Conservation (phyloP, 2,329 filamentous ascomycete genomes). For the Alternaria brassicicola region DNA sequence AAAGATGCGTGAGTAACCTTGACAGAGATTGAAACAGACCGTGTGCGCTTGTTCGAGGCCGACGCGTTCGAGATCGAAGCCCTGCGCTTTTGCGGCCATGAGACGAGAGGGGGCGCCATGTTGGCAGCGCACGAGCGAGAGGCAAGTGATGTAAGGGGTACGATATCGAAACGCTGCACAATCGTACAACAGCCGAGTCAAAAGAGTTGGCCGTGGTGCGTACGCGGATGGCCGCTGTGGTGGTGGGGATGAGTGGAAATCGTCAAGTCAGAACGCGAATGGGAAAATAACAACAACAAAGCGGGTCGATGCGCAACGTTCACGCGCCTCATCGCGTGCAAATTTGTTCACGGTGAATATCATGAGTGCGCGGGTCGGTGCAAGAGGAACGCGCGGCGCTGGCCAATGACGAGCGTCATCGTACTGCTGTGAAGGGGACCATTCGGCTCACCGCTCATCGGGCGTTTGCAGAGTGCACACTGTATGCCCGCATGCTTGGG, state of each 20-base stretch:
- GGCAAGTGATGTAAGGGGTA: neutral
- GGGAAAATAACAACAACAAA: neutral
- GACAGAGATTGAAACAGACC: neutral
- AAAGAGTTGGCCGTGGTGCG: neutral
- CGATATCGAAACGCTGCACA: neutral
- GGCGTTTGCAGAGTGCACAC: neutral
- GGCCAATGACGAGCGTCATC: neutral
- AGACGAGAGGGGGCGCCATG: neutral
- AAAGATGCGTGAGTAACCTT: neutral
- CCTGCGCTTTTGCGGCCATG: constrained; percentile 4
- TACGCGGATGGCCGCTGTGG: neutral
- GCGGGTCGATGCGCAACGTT: neutral
- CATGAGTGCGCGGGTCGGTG: neutral
- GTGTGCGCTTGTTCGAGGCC: neutral
- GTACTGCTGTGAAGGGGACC: neutral
- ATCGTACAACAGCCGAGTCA: neutral
- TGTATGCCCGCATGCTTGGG: neutral
- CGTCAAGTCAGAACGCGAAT: neutral
- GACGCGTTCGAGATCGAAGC: neutral
- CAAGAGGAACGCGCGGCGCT: neutral
- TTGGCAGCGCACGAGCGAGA: neutral
- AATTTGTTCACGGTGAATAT: neutral
- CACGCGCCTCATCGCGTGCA: neutral
- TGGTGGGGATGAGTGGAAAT: neutral
- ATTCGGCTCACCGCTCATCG: constrained; percentile 1